Evolutionary conservation across 768 basidiomycete species (phyloP), one percentile per base, ranked within the genome.

Genomic region (Lactarius pseudohatsudake): DNA sequence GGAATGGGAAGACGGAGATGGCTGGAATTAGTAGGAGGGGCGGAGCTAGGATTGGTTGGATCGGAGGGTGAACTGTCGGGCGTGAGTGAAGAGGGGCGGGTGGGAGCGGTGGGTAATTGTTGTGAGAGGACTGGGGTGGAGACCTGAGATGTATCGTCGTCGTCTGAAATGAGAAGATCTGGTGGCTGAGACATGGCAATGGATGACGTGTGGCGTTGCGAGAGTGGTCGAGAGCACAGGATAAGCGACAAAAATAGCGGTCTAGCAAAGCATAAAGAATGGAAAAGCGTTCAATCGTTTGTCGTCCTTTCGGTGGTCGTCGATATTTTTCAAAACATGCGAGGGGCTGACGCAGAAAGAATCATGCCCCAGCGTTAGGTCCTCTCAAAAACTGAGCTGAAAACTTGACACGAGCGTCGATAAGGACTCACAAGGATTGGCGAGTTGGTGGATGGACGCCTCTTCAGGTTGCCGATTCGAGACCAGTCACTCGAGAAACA

Each of bases 1-100:
- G 71, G 71, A 34, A 72, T 64, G 11, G 71, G 71, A 41, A 72
- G 63, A 40, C 69, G 70, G 50, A 70, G 69, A 40, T 68, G 68
- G 57, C 59, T 28, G 18, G 62, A 54, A 26, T 26, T 56, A 32
- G 40, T 36, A 4, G 69, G 61, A 36, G 62, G 60, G 0, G 58
- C 30, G 1, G 60, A 54, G 41, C 45, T 58, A 13, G 61, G 45
- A 7, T 57, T 59, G 10, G 43, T 36, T 20, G 64, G 13, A 1
- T 32, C 41, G 2, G 68, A 36, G 7, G 60, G 22, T 28, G 59
- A 40, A 32, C 16, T 57, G 7, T 53, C 70, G 5, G 64, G 57
- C 10, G 59, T 5, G 26, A 28, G 40, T 53, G 43, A 60, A 30
- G 68, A n/a, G 15, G 67, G 5, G 45, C 5, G 26, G 22, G 9